These are phyloP conservation scores for Ustilaginoidea virens DNA, from an alignment of 2,329 filamentous ascomycete genomes.

Conservation along the genomic window DNA sequence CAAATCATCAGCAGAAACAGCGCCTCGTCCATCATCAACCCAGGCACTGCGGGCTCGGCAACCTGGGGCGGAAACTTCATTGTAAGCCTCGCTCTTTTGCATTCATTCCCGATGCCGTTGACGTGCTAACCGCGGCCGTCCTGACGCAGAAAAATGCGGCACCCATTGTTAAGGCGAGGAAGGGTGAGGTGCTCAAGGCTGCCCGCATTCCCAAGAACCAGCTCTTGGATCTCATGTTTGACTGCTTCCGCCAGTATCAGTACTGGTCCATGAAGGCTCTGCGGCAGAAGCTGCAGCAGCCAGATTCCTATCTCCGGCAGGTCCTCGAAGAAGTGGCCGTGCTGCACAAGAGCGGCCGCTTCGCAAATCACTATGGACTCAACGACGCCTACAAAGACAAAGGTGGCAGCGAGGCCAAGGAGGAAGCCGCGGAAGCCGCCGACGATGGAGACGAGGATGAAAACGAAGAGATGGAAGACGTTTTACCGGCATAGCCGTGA, in stretches of 20 bases:
- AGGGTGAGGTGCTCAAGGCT: conserved; percentile 61
- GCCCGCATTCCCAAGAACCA: conserved; percentile 82
- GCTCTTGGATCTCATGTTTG: conserved; percentile 71
- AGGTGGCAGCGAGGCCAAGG: conserved; percentile 29
- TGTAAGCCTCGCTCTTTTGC: conserved; percentile 25
- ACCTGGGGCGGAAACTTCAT: conserved; percentile 34
- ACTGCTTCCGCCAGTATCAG: conserved; percentile 68
- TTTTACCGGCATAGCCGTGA: conserved; percentile 23
- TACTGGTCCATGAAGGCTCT: conserved; percentile 93
- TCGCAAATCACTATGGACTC: conserved; percentile 74
- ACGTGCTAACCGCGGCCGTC: no score
- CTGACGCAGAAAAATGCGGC: conserved; percentile 34
- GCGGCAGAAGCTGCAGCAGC: conserved; percentile 63
- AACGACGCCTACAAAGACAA: conserved; percentile 38
- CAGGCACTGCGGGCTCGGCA: conserved; percentile 26
- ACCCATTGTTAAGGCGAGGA: conserved; percentile 39
- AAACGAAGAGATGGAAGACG: conserved; percentile 66
- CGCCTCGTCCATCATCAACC: conserved; percentile 39
- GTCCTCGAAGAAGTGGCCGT: conserved; percentile 70
- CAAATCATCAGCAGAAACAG: conserved; percentile 33
- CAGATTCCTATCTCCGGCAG: conserved; percentile 83
- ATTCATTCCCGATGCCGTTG: conserved; percentile 1
- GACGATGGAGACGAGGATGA: conserved; percentile 53
- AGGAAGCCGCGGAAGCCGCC: conserved; percentile 36
- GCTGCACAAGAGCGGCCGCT: conserved; percentile 67